Conservation (phyloP, 192 early-diverging fungal genomes). For the Coemansia aciculifera region DNA sequence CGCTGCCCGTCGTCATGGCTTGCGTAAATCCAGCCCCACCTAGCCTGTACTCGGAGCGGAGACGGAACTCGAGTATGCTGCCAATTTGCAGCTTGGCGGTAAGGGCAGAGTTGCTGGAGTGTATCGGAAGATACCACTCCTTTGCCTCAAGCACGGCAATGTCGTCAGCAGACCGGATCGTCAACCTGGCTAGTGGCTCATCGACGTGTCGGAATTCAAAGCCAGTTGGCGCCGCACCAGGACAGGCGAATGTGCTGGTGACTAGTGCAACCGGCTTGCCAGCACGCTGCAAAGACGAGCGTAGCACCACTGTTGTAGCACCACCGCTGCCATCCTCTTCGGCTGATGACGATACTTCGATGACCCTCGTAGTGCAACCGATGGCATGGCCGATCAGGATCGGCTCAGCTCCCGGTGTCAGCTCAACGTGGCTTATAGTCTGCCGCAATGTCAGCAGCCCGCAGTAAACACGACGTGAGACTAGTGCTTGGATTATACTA, state of each 20-base stretch:
- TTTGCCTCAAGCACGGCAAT: constrained; percentile 85
- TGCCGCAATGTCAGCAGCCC: constrained; percentile 84
- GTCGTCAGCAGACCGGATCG: constrained; percentile 63
- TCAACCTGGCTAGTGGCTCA: constrained; percentile 70
- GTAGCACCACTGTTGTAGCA: not conserved
- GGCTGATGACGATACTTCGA: constrained; percentile 57
- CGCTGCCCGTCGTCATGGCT: constrained; percentile 67
- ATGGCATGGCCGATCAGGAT: constrained; percentile 74
- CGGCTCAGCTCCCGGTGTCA: constrained; percentile 61
- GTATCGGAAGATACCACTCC: constrained; percentile 62
- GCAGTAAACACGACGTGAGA: constrained; percentile 77
- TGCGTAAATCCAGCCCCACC: constrained; percentile 58
- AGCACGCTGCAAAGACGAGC: not conserved
- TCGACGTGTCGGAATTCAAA: constrained; percentile 74
- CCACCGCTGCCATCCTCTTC: not conserved
- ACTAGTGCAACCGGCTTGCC: not conserved
- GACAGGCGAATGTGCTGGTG: constrained; percentile 41
- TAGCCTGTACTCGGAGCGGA: constrained; percentile 69
- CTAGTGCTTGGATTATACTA: constrained; percentile 76
- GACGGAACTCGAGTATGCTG: constrained; percentile 69
- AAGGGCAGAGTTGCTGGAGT: not conserved
- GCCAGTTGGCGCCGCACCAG: constrained; percentile 44
- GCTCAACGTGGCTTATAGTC: constrained; percentile 75
- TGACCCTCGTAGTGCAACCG: constrained; percentile 67
- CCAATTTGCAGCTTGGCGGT: constrained; percentile 34